Evolutionary conservation across 2,329 filamentous ascomycete species (phyloP).

Genomic region (Aspergillus pseudoterreus): DNA sequence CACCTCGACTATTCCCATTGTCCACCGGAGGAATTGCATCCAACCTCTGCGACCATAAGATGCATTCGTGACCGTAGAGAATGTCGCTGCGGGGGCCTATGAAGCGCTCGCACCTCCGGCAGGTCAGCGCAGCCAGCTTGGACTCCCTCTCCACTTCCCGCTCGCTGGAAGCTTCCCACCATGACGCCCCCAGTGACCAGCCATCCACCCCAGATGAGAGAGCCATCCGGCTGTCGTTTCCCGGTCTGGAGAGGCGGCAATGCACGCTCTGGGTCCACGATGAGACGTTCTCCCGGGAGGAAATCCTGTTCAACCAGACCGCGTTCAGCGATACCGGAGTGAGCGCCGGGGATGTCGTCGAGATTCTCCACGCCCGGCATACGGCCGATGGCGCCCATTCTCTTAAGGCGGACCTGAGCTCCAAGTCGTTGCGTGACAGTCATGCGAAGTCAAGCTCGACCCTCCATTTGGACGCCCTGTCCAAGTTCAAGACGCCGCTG

Average conservation of each 20-base stretch:
- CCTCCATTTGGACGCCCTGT: slow-evolving; percentile 20
- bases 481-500: slow-evolving; percentile 34
- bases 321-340: slow-evolving; percentile 62
- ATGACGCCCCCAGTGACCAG: slow-evolving; percentile 18
- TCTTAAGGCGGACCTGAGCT: slow-evolving; percentile 26
- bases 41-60: slow-evolving; percentile 9
- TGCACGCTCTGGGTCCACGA: slow-evolving; percentile 60
- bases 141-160: slow-evolving; percentile 31
- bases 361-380: slow-evolving; percentile 59
- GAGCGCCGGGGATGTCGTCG: slow-evolving; percentile 66
- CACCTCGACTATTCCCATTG: neutral
- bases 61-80: slow-evolving; percentile 17
- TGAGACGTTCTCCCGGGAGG: slow-evolving; percentile 72
- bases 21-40: neutral
- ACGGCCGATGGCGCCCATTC: slow-evolving; percentile 39
- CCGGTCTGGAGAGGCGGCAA: slow-evolving; percentile 28
- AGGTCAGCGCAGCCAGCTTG: slow-evolving; percentile 39
- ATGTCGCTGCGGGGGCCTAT: slow-evolving; percentile 40
- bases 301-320: slow-evolving; percentile 74
- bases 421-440: slow-evolving; percentile 24
- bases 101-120: slow-evolving; percentile 38
- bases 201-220: slow-evolving; percentile 24
- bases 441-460: slow-evolving; percentile 24
- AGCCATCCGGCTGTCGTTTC: slow-evolving; percentile 21
- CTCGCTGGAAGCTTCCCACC: slow-evolving; percentile 26